Conservation (phyloP, 805 yeast genomes). For the Saturnispora saitoi region DNA sequence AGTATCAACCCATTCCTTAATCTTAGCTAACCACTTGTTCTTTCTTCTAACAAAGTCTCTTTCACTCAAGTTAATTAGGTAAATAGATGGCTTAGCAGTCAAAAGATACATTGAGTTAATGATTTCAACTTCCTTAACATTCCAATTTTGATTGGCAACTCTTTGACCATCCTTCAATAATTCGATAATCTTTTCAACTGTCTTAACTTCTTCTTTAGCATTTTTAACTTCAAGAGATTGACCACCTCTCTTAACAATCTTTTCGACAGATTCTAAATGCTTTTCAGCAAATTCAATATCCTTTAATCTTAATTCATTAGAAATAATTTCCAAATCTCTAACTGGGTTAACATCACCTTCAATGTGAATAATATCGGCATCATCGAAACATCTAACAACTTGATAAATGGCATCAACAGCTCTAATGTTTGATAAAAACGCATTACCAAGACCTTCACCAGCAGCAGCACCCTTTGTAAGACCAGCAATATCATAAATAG, state of each 20-base stretch:
- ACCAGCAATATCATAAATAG: constrained; percentile 96
- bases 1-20: constrained; percentile 56
- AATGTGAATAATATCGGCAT: constrained; percentile 94
- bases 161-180: constrained; percentile 58
- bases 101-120: constrained; percentile 65
- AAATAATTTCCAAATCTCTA: constrained; percentile 87
- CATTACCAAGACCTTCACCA: constrained; percentile 97
- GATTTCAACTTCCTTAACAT: constrained; percentile 52
- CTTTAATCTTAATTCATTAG: constrained; percentile 86
- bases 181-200: constrained; percentile 51
- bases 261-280: constrained; percentile 48
- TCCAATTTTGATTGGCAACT: constrained; percentile 54
- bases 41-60: constrained; percentile 50
- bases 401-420: constrained; percentile 97
- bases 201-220: constrained; percentile 50
- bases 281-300: constrained; percentile 83
- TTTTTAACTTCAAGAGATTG: constrained; percentile 57
- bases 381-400: constrained; percentile 96
- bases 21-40: constrained; percentile 43
- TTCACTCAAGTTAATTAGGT: constrained; percentile 64
- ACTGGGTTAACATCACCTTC: constrained; percentile 95
- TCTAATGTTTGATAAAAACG: constrained; percentile 91
- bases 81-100: constrained; percentile 85
- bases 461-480: constrained; percentile 92
- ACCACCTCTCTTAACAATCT: constrained; percentile 55